phyloP scores from a whole-genome alignment of 139 green algal species.

The Diplosphaera chodatii region DNA sequence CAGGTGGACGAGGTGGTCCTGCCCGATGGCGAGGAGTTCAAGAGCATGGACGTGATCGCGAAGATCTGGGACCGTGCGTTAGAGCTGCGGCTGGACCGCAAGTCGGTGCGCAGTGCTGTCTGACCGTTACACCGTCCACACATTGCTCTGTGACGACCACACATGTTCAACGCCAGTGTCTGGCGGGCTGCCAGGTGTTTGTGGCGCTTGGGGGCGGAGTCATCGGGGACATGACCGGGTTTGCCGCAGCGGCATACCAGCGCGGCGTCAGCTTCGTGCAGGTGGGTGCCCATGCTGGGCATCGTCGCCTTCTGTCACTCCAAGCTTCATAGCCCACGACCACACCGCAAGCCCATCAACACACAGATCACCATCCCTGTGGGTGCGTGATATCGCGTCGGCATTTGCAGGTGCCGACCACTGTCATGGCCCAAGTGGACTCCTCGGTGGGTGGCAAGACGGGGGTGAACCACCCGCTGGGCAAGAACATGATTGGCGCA shows the following conservation, averaged over 20 bases:
- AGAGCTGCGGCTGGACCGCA: conserved; percentile 73
- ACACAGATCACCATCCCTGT: too few species aligned
- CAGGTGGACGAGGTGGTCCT: conserved; percentile 71
- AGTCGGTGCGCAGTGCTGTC: too few species aligned
- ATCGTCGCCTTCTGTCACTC: too few species aligned
- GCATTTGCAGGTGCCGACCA: conserved; percentile 90
- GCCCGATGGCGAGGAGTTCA: conserved; percentile 93
- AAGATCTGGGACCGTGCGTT: conserved; percentile 74
- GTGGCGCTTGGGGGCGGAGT: conserved; percentile 95
- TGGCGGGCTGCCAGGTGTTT: too few species aligned
- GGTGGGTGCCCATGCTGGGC: conserved; percentile 16
- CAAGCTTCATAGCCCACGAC: too few species aligned
- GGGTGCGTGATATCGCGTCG: too few species aligned
- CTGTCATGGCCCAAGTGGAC: conserved; percentile 97
- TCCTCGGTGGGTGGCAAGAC: conserved; percentile 98
- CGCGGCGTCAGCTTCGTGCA: conserved; percentile 97
- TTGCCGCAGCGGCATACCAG: conserved; percentile 92
- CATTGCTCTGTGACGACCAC: too few species aligned
- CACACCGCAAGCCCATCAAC: too few species aligned
- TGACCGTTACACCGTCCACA: too few species aligned
- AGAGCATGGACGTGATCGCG: conserved; percentile 77
- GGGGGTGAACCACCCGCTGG: conserved; percentile 94
- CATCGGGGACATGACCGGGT: conserved; percentile 97
- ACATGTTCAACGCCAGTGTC: too few species aligned
- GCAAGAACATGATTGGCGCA: conserved; percentile 99